phyloP scores from a whole-genome alignment of 805 yeast species.

The Schwanniomyces sp. region DNA sequence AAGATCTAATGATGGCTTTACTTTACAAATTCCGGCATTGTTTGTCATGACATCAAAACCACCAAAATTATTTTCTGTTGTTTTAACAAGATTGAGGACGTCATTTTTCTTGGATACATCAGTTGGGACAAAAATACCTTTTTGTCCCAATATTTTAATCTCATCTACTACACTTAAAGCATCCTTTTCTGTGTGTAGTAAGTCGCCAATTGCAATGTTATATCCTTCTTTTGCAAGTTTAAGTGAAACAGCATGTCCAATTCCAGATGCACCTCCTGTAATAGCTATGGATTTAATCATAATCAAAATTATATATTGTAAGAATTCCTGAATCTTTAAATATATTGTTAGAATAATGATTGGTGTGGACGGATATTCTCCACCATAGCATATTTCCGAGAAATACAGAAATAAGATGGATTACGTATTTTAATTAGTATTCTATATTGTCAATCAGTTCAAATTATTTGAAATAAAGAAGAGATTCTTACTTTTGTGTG shows the following conservation, averaged over 20 bases:
- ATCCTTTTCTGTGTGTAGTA: background rate
- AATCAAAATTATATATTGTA: constrained; percentile 6
- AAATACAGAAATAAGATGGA: too few relatives aligned
- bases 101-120: background rate
- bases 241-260: constrained; percentile 49
- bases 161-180: background rate
- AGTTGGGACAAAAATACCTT: background rate
- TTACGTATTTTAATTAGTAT: too few relatives aligned
- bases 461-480: too few relatives aligned
- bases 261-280: constrained; percentile 38
- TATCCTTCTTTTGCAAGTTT: constrained; percentile 53
- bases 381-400: too few relatives aligned
- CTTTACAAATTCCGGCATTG: constrained; percentile 12
- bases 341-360: too few relatives aligned
- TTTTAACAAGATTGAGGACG: background rate
- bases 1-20: constrained; percentile 7
- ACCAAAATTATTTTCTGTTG: constrained; percentile 5
- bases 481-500: too few relatives aligned
- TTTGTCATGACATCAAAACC: constrained; percentile 11
- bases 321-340: too few relatives aligned
- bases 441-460: too few relatives aligned
- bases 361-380: too few relatives aligned
- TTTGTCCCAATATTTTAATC: background rate
- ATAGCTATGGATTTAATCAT: constrained; percentile 22
- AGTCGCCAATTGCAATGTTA: background rate